Evolutionary conservation across 495 filamentous ascomycete species (phyloP).

Genomic region (Penicillium mononematosum): DNA sequence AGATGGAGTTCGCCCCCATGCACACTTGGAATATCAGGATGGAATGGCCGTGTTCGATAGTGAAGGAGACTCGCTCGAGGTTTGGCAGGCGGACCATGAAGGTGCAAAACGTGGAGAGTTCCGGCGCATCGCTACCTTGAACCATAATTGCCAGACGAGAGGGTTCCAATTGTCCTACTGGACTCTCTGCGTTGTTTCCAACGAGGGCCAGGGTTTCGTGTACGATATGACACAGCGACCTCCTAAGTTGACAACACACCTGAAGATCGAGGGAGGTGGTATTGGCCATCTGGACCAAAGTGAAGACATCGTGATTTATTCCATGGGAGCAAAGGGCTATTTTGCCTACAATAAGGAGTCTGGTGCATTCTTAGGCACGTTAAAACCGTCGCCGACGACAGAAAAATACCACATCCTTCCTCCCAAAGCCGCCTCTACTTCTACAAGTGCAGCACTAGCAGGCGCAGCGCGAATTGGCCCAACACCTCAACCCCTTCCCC

Average conservation of each 20-base stretch:
- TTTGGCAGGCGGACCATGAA: slow-evolving; percentile 38
- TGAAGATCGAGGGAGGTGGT: slow-evolving; percentile 33
- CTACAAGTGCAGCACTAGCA: slow-evolving; percentile 20
- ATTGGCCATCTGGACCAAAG: slow-evolving; percentile 43
- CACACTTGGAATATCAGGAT: slow-evolving; percentile 45
- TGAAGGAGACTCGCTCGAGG: slow-evolving; percentile 39
- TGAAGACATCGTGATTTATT: slow-evolving; percentile 39
- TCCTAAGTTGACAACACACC: slow-evolving; percentile 29
- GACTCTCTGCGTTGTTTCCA: slow-evolving; percentile 44
- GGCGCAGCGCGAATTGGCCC: slow-evolving; percentile 22
- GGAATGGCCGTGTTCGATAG: slow-evolving; percentile 44
- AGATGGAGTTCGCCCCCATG: slow-evolving; percentile 34
- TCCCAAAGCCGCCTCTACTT: slow-evolving; percentile 17
- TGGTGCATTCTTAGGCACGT: slow-evolving; percentile 29
- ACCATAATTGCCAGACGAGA: slow-evolving; percentile 40
- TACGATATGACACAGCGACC: slow-evolving; percentile 43
- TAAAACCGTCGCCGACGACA: slow-evolving; percentile 31
- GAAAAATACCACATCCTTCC: slow-evolving; percentile 36
- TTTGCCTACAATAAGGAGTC: slow-evolving; percentile 34
- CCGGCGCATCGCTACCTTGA: slow-evolving; percentile 35
- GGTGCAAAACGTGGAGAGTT: slow-evolving; percentile 37
- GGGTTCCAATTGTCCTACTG: slow-evolving; percentile 41
- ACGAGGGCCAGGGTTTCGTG: slow-evolving; percentile 38
- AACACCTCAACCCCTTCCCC: slow-evolving; percentile 12
- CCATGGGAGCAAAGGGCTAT: slow-evolving; percentile 38